Evolutionary conservation across 73 alveolate genomes (phyloP).

Genomic region (Blepharisma stoltei): DNA sequence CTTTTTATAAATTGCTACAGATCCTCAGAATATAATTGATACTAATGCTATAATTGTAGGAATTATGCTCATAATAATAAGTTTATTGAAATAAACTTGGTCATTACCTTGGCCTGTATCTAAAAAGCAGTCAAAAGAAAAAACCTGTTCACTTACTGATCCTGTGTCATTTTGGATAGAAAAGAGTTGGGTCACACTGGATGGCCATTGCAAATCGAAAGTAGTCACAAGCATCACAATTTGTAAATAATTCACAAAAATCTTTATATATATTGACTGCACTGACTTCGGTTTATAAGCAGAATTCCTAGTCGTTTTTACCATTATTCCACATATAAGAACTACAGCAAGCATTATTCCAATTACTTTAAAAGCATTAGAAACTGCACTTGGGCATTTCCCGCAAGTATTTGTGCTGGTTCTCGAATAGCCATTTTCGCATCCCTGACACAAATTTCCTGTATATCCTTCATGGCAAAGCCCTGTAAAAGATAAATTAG

Average conservation of each 20-base stretch:
- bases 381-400: constrained; percentile 45
- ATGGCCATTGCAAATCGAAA: constrained; percentile 66
- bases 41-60: constrained; percentile 39
- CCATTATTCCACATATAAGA: constrained; percentile 31
- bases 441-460: constrained; percentile 63
- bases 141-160: constrained; percentile 41
- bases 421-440: constrained; percentile 59
- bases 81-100: constrained; percentile 34
- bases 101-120: constrained; percentile 34
- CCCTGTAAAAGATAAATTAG: constrained; percentile 44
- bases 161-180: constrained; percentile 39
- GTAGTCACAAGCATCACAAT: constrained; percentile 47
- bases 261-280: constrained; percentile 58
- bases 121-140: constrained; percentile 62
- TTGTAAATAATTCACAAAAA: constrained; percentile 55
- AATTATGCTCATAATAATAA: constrained; percentile 34
- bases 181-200: constrained; percentile 35
- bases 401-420: constrained; percentile 49
- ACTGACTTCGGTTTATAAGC: constrained; percentile 42
- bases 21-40: constrained; percentile 36
- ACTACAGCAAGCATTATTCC: constrained; percentile 40
- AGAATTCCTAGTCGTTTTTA: constrained; percentile 37
- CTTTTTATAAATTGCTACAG: too few species aligned
- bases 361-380: constrained; percentile 37
- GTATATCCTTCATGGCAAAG: constrained; percentile 56